These are phyloP conservation scores for Fusarium nematophilum DNA, from an alignment of 2,329 filamentous ascomycete genomes.

Conservation along the genomic window DNA sequence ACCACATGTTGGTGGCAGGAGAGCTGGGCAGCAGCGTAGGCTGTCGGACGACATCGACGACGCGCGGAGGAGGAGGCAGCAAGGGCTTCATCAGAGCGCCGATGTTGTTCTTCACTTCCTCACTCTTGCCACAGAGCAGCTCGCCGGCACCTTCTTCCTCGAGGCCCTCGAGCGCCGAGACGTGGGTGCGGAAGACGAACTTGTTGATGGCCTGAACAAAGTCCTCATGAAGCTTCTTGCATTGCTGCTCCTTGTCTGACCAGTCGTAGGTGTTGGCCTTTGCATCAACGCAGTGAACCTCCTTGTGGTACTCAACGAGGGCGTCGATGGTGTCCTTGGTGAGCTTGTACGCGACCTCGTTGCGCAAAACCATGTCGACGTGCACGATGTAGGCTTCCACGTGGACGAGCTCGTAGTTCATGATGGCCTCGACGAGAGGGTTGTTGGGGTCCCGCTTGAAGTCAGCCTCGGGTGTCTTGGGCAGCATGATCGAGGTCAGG, in stretches of 20 bases:
- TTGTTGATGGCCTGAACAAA: slow-evolving; percentile 97
- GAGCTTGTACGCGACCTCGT: slow-evolving; percentile 98
- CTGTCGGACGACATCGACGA: slow-evolving; percentile 89
- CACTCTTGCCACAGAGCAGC: slow-evolving; percentile 88
- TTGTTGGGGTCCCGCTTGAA: slow-evolving; percentile 78
- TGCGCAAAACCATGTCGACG: slow-evolving; percentile 97
- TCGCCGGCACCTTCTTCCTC: slow-evolving; percentile 97
- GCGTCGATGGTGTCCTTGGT: slow-evolving; percentile 93
- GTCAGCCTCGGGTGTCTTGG: slow-evolving; percentile 88
- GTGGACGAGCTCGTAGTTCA: slow-evolving; percentile 93
- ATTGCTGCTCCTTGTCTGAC: slow-evolving; percentile 94
- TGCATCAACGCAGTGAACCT: slow-evolving; percentile 91
- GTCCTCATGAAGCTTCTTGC: slow-evolving; percentile 97
- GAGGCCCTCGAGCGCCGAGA: slow-evolving; percentile 89
- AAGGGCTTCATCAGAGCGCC: slow-evolving; percentile 88
- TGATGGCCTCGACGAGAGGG: slow-evolving; percentile 76
- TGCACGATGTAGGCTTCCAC: slow-evolving; percentile 98
- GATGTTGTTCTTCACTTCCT: slow-evolving; percentile 91
- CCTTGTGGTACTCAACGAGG: slow-evolving; percentile 95
- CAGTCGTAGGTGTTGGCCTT: slow-evolving; percentile 92
- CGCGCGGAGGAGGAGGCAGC: slow-evolving; percentile 85
- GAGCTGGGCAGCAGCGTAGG: slow-evolving; percentile 88
- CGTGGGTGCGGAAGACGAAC: slow-evolving; percentile 92
- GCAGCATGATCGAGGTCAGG: slow-evolving; percentile 89
- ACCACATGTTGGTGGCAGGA: slow-evolving; percentile 83